Evolutionary conservation across 768 basidiomycete genomes (phyloP), one percentile per base, ranked within the genome.

Genomic region (Leucosporidium scottii): DNA sequence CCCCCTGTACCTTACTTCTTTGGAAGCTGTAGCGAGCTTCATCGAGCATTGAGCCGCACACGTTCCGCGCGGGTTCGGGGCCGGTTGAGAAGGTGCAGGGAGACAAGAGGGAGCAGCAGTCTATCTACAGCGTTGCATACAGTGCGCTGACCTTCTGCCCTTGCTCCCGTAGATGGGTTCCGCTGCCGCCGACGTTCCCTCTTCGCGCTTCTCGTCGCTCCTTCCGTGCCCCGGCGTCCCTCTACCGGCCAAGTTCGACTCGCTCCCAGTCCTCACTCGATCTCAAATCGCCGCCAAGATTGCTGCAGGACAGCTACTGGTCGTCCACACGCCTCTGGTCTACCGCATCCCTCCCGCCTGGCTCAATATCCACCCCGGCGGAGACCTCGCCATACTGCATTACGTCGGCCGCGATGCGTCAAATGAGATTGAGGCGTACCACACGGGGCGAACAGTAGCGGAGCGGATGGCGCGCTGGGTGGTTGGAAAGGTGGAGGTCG

Each of bases 361-460:
- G 71, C 68, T 72, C 59, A 47, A 55, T 4, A 31, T 65, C 9
- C 94, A 98, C 77, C 96, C 96, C 0, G 96, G 96, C 55, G 93
- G 94, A 51, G 78, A 84, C 9, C 86, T 97, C 61, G 84, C 92
- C 20, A 85, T 99, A 67, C 85, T 94, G 36, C 96, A 99, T 79
- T 97, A 93, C 74, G 86, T 97, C 50, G 96, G 94, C 4, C 84
- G 94, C 64, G 93, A 99, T 76, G 94, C 94, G 0, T 84, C 90
- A 0, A 89, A 94, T 80, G 96, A 99, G 78, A 89, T 98, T 44
- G 85, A 90, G 69, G 93, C 92, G 27, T 97, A 89, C 79, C 71
- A 72, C 23, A 44, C 62, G 31, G 71, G 59, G 2, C 53, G 39
- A 25, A 72, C 71, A 18, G 71, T 72, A 18, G 50, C 34, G 31